Evolutionary conservation across 306 rosid species (phyloP), one percentile per base, ranked within the genome.

Genomic region (Rubus parviflorus): DNA sequence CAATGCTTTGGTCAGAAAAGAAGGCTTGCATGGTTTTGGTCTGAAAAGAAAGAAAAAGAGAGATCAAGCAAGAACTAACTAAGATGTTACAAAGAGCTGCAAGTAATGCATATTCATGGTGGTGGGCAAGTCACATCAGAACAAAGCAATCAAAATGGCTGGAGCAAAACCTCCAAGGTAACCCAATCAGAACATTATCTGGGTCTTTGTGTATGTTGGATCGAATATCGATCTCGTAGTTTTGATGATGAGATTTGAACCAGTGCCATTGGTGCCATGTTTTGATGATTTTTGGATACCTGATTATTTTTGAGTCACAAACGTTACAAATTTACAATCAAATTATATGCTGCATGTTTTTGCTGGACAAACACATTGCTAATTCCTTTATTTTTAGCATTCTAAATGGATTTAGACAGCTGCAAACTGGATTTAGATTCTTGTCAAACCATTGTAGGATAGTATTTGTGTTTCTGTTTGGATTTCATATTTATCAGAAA

Each of bases 121-220:
- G 99, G 99, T 92, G 97, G 98, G 98, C 91, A 16, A 93, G 99
- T 85, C 99, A 96, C 81, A 87, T 96, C 88, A 83, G 99, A 79
- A 96, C 99, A 65, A 96, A 96, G 85, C 99, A 96, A 84, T 92
- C 99, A 74, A 96, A 96, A 96, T 93, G 99, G 98, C 88, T 93
- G 81, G 99, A 96, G 51, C 97, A 91, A 64, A 90, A 87, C 89
- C 99, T 96, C 81, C 90, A 74, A 86, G 99, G 99, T 96, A 65
- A 70, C 8, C 64, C 61, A 65, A 30, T 51, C 53, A 56, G 2
- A 25, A 76, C 2, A 22, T 2, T 16, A 23, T 7, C 46, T 47
- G 48, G 16, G 22, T 52, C 40, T 49, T 19, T 41, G 25, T 3
- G 19, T 7, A 53, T 53, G 6, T 60, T 46, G n/a, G 40, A 41